Evolutionary conservation across 2,329 filamentous ascomycete species (phyloP).

Genomic region (Aspergillus sp.): DNA sequence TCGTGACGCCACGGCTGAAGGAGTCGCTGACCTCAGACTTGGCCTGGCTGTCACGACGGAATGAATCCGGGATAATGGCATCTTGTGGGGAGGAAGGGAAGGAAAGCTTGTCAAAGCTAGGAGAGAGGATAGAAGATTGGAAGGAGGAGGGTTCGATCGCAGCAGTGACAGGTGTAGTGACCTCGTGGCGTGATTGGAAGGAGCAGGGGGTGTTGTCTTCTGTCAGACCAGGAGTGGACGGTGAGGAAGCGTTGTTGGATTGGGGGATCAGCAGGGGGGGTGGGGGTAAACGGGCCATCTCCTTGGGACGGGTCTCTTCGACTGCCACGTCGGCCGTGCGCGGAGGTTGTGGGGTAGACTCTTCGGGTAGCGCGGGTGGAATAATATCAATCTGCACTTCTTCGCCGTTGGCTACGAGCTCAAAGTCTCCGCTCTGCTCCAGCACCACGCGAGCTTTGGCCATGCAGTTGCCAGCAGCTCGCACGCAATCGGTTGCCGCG

Average conservation of each 20-base stretch:
- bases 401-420: conserved; percentile 65
- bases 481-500: conserved; percentile 85
- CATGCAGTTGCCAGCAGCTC: conserved; percentile 88
- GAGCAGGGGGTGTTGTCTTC: conserved; percentile 46
- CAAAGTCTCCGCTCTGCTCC: conserved; percentile 88
- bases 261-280: conserved; percentile 51
- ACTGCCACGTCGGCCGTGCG: conserved; percentile 22
- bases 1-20: conserved; percentile 71
- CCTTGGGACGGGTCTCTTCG: conserved; percentile 26
- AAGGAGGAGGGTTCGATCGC: conserved; percentile 34
- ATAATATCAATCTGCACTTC: conserved; percentile 39
- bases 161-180: conserved; percentile 35
- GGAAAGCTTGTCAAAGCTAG: conserved; percentile 33
- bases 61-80: conserved; percentile 27
- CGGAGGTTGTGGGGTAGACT: conserved; percentile 28
- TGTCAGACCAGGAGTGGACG: conserved; percentile 43
- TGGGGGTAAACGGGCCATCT: conserved; percentile 47
- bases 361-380: conserved; percentile 19
- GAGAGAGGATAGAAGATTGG: conserved; percentile 32
- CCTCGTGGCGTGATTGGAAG: conserved; percentile 48
- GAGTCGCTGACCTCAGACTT: conserved; percentile 39
- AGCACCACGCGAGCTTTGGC: conserved; percentile 83
- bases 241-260: conserved; percentile 31
- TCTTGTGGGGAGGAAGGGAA: conserved; percentile 33
- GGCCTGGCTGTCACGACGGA: conserved; percentile 42